Evolutionary conservation across 441 rosid species (phyloP), one percentile per base, ranked within the genome.

Genomic region (Flueggea neowawraea): DNA sequence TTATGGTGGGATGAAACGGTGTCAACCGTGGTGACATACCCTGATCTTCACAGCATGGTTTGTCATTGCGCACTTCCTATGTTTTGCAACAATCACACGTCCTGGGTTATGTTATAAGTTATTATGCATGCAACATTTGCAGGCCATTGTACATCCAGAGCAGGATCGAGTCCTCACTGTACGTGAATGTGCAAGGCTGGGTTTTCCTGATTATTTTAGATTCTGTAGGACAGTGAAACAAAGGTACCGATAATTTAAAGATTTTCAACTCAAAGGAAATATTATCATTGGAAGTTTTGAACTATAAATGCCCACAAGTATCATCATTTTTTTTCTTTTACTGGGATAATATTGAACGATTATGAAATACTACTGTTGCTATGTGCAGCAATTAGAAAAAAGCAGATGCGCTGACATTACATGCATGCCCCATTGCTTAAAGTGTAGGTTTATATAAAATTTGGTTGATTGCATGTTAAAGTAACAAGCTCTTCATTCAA

Each of bases 1-100:
- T 72, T 95, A 64, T 95, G 99, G 98, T 95, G 99, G 98, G 99
- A 95, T 45, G 98, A 95, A 69, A 91, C 96, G 0, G 88, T 91
- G 75, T 79, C 98, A 16, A 89, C 98, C 8, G 76, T 95, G 22
- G 64, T 91, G 56, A 89, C 98, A 56, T 66, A n/a, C 54, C 90
- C 95, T n/a, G 59, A 66, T 60, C 79, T 74, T 77, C 88, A 77
- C 72, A 75, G 59, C 82, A 94, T 81, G 97, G 98, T 58, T 6
- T 9, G 41, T 89, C n/a, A 53, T 54, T 56, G 43, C 31, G 61
- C 58, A 56, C 36, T 60, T 54, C 65, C 50, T 31, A 32, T 58
- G 70, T 65, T 31, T 0, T 41, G 52, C 51, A 58, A 10, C 63
- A 36, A 62, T 39, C 59, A 36, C 12, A 36, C 52, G 14, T 43